A percentile compares a stretch with the other conserved stretches of the same genome.
phyloP scores from a whole-genome alignment of 352 stramenopile genomes.

The Pythium graminicola region DNA sequence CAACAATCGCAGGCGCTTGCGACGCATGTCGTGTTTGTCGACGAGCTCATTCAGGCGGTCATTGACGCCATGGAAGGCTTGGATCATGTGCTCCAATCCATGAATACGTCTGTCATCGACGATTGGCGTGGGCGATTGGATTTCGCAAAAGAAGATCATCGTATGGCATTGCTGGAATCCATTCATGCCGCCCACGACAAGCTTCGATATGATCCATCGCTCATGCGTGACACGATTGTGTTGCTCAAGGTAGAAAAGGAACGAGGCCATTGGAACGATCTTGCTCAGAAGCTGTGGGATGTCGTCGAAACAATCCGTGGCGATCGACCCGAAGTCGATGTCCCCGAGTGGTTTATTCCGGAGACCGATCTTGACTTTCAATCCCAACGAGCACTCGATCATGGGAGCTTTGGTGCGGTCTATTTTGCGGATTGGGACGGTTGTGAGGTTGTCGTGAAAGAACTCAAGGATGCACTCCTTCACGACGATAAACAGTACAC shows the following conservation, averaged over 20 bases:
- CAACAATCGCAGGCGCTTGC: neutral
- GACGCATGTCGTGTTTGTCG: neutral
- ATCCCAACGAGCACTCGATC: neutral
- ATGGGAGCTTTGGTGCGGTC: neutral
- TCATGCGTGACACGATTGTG: neutral
- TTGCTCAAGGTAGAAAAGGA: slow-evolving; percentile 3
- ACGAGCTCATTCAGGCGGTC: neutral
- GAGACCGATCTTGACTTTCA: slow-evolving; percentile 1
- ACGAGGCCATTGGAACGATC: neutral
- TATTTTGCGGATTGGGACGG: neutral
- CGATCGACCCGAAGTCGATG: neutral
- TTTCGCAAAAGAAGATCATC: neutral
- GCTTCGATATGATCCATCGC: neutral
- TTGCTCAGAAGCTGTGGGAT: neutral
- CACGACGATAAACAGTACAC: neutral
- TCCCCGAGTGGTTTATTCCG: slow-evolving; percentile 2
- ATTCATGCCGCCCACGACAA: neutral
- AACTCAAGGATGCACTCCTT: neutral
- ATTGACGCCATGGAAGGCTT: neutral
- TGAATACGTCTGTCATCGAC: neutral
- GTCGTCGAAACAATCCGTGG: neutral
- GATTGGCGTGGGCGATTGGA: neutral
- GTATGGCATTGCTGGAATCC: neutral
- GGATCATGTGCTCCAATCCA: neutral
- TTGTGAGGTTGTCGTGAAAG: neutral